These are phyloP conservation scores for Vanderwaltozyma verrucispora DNA, from an alignment of 805 yeast genomes.

Conservation along the genomic window DNA sequence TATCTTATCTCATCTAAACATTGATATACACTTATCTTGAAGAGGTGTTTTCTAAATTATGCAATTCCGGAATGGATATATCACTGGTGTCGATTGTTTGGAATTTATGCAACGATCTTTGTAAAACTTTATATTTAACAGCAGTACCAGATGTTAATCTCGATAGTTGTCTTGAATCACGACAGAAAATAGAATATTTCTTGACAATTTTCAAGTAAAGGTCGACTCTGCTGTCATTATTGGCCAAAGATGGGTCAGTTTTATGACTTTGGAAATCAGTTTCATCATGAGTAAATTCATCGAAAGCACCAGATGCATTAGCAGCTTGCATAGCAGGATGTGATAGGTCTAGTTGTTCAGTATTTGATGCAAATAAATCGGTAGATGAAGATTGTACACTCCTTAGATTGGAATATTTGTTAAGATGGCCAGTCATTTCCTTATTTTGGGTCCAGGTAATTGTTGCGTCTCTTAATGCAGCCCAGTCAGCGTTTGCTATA, in stretches of 20 bases:
- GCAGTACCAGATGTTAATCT: conserved; percentile 37
- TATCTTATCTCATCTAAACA: too few relatives aligned
- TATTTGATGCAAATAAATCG: background rate
- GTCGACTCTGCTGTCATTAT: conserved; percentile 35
- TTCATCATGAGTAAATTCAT: conserved; percentile 14
- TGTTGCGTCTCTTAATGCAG: conserved; percentile 72
- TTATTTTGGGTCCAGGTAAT: conserved; percentile 28
- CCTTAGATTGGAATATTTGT: too few relatives aligned
- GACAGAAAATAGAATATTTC: conserved; percentile 38
- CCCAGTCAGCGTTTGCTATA: conserved; percentile 80
- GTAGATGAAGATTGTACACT: background rate
- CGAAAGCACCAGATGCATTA: conserved; percentile 31
- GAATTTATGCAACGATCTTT: conserved; percentile 30
- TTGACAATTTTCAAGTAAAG: conserved; percentile 47
- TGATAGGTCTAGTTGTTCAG: conserved; percentile 8
- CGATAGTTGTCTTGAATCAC: conserved; percentile 37
- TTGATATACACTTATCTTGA: too few relatives aligned
- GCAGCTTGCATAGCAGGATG: conserved; percentile 31
- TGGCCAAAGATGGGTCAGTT: too few relatives aligned
- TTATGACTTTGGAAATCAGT: too few relatives aligned
- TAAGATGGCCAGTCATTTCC: too few relatives aligned
- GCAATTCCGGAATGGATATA: conserved; percentile 33
- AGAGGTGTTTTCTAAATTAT: conserved; percentile 14
- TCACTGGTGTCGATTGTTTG: conserved; percentile 30
- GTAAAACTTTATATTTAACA: conserved; percentile 32